phyloP scores from a whole-genome alignment of 805 yeast genomes.

The Metschnikowia lochheadii region DNA sequence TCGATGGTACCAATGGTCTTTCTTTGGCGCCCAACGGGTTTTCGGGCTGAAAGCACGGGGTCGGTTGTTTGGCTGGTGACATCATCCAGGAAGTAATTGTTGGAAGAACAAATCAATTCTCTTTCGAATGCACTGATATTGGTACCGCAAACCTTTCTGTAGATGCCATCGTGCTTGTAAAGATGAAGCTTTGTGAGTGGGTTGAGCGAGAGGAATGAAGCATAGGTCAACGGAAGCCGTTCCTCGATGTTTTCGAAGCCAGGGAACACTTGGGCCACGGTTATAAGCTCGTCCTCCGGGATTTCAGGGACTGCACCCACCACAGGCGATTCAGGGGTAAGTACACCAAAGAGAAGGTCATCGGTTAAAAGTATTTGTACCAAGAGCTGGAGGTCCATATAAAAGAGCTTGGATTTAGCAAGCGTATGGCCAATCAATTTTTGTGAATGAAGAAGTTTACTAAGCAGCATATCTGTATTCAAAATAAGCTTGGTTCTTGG shows the following conservation, averaged over 20 bases:
- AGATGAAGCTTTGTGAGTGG: conserved; percentile 33
- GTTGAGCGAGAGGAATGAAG: conserved; percentile 33
- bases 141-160: conserved; percentile 18
- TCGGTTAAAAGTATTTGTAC: conserved; percentile 17
- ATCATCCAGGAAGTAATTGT: conserved; percentile 22
- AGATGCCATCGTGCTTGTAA: conserved; percentile 27
- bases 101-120: conserved; percentile 29
- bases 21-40: conserved; percentile 29
- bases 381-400: conserved; percentile 22
- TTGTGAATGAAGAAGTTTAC: conserved; percentile 18
- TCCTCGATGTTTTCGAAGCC: conserved; percentile 33
- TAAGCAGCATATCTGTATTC: conserved; percentile 19
- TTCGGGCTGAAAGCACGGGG: conserved; percentile 7
- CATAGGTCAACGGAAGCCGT: conserved; percentile 28
- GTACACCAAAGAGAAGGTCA: conserved; percentile 11
- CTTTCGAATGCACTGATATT: conserved; percentile 32
- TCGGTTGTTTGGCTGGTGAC: conserved; percentile 6
- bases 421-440: conserved; percentile 21
- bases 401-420: conserved; percentile 21
- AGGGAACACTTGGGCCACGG: conserved; percentile 39
- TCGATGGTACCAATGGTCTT: conserved; percentile 32
- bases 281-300: conserved; percentile 27
- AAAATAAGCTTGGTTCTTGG: conserved; percentile 17
- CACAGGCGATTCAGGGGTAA: conserved; percentile 7
- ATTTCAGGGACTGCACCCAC: neutral